Percentiles rank a stretch among this genome's conserved stretches.
Evolutionary conservation across 495 filamentous ascomycete species (phyloP).

Genomic region (Trichoderma orchidacearum): DNA sequence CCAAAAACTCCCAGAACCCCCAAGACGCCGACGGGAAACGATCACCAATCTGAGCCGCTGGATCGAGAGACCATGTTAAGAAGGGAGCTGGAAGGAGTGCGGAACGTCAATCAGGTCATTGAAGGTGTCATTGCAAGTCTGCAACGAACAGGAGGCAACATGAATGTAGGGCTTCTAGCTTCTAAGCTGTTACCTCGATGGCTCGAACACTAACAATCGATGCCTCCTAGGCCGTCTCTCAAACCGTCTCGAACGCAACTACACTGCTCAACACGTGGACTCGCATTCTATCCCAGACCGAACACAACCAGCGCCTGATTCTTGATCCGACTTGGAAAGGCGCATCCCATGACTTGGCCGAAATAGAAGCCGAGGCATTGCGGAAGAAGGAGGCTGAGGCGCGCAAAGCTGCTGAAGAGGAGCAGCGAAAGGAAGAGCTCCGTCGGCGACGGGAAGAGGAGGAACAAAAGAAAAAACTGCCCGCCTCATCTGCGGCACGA

Average conservation of each 20-base stretch:
- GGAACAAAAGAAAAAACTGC: conserved; percentile 37
- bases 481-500: conserved; percentile 18
- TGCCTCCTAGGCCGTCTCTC: conserved; percentile 56
- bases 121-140: conserved; percentile 71
- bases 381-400: conserved; percentile 60
- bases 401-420: conserved; percentile 58
- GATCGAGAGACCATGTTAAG: conserved; percentile 50
- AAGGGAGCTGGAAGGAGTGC: conserved; percentile 67
- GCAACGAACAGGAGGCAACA: conserved; percentile 73
- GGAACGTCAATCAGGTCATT: conserved; percentile 75
- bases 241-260: conserved; percentile 76
- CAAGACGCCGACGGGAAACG: conserved; percentile 35
- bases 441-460: conserved; percentile 59
- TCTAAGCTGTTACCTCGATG: neutral
- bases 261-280: conserved; percentile 94
- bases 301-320: conserved; percentile 89
- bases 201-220: neutral
- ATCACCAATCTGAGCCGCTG: conserved; percentile 20
- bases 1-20: conserved; percentile 9
- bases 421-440: conserved; percentile 59
- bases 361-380: conserved; percentile 65
- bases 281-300: conserved; percentile 86
- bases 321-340: conserved; percentile 85
- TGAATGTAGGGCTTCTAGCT: conserved; percentile 49
- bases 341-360: conserved; percentile 65